Percentiles rank a stretch among this genome's conserved stretches.
Evolutionary conservation across 73 alveolate species (phyloP).

Genomic region (Tetrahymena thermophila): DNA sequence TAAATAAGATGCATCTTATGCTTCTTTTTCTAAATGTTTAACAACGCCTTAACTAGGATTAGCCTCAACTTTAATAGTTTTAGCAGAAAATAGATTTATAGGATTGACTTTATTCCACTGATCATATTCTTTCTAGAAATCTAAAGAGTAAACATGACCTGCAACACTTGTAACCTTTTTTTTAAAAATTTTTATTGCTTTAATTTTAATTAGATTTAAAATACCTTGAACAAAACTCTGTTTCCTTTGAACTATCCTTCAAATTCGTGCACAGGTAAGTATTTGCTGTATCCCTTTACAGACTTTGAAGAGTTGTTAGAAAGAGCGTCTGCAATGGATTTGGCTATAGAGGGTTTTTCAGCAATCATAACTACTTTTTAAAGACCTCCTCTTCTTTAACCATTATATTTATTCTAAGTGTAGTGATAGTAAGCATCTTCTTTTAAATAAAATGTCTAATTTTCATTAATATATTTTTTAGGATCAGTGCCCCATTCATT

Average conservation of each 20-base stretch:
- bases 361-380: constrained; percentile 95
- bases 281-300: neutral
- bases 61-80: constrained; percentile 83
- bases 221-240: neutral
- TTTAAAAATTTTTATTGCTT: neutral
- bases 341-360: constrained; percentile 98
- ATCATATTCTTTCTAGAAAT: neutral
- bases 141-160: neutral
- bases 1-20: constrained; percentile 72
- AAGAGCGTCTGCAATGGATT: constrained; percentile 88
- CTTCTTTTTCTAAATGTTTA: constrained; percentile 56
- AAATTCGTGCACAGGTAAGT: neutral
- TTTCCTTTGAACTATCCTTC: neutral
- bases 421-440: neutral
- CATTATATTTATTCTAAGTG: neutral
- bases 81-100: constrained; percentile 88
- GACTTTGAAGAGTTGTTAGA: constrained; percentile 3
- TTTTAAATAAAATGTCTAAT: neutral
- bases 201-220: neutral
- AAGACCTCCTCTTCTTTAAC: neutral
- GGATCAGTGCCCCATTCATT: neutral
- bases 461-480: neutral
- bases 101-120: constrained; percentile 84
- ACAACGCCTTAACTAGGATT: constrained; percentile 54
- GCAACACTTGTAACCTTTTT: neutral